phyloP scores from a whole-genome alignment of 345 rosid genomes.

The Eucalyptus erythrocorys region DNA sequence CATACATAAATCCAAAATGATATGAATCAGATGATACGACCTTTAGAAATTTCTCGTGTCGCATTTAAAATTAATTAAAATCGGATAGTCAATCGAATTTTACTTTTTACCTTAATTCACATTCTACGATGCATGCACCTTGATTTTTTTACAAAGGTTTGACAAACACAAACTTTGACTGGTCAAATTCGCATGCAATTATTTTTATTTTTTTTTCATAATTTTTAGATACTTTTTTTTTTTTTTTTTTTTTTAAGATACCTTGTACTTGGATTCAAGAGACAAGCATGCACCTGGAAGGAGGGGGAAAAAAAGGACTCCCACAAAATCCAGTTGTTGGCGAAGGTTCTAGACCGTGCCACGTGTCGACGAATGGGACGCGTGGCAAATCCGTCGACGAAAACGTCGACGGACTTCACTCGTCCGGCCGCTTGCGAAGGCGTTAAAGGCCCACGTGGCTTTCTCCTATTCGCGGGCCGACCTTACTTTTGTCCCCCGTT shows the following conservation, averaged over 20 bases:
- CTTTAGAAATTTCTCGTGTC: not conserved
- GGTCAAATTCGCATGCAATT: not conserved
- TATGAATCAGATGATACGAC: fast-evolving
- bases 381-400: not conserved
- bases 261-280: not conserved
- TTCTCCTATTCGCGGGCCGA: not conserved
- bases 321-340: not conserved
- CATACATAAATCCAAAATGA: not conserved
- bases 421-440: not conserved
- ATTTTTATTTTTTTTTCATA: not conserved
- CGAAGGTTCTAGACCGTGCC: not conserved
- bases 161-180: not conserved
- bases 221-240: not conserved
- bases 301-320: fast-evolving
- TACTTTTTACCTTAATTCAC: not conserved
- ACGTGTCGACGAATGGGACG: not conserved
- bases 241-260: not conserved
- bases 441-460: not conserved
- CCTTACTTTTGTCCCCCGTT: not conserved
- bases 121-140: not conserved
- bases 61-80: not conserved
- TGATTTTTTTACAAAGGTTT: not conserved
- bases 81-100: fast-evolving
- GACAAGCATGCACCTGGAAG: not conserved
- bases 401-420: not conserved